These are phyloP conservation scores for Gomphus bonarii DNA, from an alignment of 1,284 basidiomycete species.

Conservation along the genomic window DNA sequence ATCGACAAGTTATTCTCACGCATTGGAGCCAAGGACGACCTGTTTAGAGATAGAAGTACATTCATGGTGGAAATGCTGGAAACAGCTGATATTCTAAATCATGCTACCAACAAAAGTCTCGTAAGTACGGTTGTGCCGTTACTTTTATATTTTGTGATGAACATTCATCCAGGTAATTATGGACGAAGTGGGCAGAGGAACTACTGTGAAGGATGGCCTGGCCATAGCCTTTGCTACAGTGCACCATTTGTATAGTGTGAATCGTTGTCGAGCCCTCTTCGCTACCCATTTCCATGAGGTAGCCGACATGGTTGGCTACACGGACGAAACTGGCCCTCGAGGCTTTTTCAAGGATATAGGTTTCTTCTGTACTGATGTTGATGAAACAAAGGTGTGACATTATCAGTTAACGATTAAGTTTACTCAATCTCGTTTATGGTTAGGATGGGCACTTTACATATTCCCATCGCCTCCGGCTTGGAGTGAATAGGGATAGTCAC, in stretches of 20 bases:
- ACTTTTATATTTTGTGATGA: not conserved
- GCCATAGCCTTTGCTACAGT: conserved; percentile 90
- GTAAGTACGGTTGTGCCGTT: conserved; percentile 30
- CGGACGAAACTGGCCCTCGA: conserved; percentile 24
- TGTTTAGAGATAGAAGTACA: conserved; percentile 87
- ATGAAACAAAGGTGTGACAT: conserved; percentile 57
- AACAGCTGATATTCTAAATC: conserved; percentile 70
- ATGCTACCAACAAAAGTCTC: conserved; percentile 74
- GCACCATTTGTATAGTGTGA: conserved; percentile 69
- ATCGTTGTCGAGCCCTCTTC: conserved; percentile 78
- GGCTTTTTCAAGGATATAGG: conserved; percentile 50
- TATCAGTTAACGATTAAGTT: not conserved
- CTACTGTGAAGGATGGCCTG: conserved; percentile 84
- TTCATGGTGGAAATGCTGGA: conserved; percentile 94
- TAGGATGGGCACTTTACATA: conserved; percentile 74
- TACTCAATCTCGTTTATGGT: not conserved
- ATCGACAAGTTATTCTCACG: conserved; percentile 90
- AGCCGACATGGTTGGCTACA: conserved; percentile 70
- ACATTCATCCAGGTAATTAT: conserved; percentile 67
- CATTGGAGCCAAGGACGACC: conserved; percentile 93
- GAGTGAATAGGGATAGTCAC: conserved; percentile 87
- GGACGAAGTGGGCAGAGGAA: conserved; percentile 96
- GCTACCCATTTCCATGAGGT: conserved; percentile 97
- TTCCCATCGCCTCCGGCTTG: conserved; percentile 70
- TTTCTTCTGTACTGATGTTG: conserved; percentile 86